Percentiles rank a stretch among this genome's conserved stretches.
Conservation (phyloP, 352 stramenopile species). For the Pythium angustatum region DNA sequence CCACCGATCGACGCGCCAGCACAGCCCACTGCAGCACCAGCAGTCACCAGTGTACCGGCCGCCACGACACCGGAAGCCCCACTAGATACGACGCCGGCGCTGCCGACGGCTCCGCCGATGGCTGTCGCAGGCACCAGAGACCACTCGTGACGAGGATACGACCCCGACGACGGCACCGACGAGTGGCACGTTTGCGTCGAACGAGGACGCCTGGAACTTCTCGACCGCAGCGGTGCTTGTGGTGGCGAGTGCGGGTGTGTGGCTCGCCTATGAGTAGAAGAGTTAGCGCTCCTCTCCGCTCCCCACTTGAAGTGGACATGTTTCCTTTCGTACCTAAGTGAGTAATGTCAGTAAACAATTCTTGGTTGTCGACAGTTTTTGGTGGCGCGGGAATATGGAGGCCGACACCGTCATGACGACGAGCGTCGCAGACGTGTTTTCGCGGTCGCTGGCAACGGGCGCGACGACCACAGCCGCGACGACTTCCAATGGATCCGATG, state of each 20-base stretch:
- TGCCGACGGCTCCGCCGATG: too few relatives aligned
- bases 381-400: conserved; percentile 11
- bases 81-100: not conserved
- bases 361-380: conserved; percentile 11
- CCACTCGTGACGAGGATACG: not conserved
- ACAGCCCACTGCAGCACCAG: not conserved
- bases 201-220: not conserved
- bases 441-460: conserved; percentile 10
- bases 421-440: conserved; percentile 27
- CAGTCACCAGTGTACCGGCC: not conserved
- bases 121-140: not conserved
- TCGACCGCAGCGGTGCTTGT: not conserved
- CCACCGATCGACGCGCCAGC: not conserved
- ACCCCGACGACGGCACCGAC: not conserved
- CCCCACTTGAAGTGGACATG: conserved; percentile 20
- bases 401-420: not conserved
- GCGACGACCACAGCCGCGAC: not conserved
- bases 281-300: too few relatives aligned
- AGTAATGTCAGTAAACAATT: conserved; percentile 30
- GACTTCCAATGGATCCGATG: conserved; percentile 8
- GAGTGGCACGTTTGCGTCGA: not conserved
- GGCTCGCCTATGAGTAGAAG: not conserved
- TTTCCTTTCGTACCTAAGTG: conserved; percentile 30
- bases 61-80: not conserved
- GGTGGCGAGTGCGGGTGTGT: not conserved